phyloP scores from a whole-genome alignment of 73 alveolate species.

The Uronychia setigera region DNA sequence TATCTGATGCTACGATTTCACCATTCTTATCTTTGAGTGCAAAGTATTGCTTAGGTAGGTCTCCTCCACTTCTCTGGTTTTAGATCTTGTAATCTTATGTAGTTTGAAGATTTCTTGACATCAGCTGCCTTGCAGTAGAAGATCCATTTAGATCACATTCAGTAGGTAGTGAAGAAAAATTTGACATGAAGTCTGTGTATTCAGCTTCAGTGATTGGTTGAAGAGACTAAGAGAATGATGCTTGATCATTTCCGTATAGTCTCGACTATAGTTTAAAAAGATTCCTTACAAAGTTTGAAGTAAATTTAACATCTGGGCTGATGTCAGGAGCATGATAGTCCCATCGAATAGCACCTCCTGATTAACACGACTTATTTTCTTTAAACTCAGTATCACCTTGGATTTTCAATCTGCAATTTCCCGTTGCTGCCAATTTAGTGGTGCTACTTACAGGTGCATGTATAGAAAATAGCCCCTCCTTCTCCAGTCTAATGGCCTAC shows the following conservation, averaged over 20 bases:
- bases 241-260: background rate
- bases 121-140: background rate
- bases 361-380: background rate
- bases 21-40: slow-evolving; percentile 49
- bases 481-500: too few relatives aligned
- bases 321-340: slow-evolving; percentile 9
- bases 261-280: background rate
- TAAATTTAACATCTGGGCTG: background rate
- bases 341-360: slow-evolving; percentile 40
- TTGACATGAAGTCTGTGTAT: background rate
- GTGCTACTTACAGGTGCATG: background rate
- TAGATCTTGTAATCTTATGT: background rate
- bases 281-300: background rate
- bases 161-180: background rate
- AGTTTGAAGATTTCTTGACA: background rate
- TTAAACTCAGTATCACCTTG: background rate
- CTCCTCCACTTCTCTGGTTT: slow-evolving; percentile 49
- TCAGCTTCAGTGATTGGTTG: background rate
- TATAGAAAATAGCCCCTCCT: slow-evolving; percentile 15
- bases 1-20: slow-evolving; percentile 38
- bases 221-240: background rate
- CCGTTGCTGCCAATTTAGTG: background rate
- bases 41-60: slow-evolving; percentile 25
- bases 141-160: background rate
- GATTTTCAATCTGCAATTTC: background rate